These are phyloP conservation scores for Sporothrix dimorphospora DNA, from an alignment of 2,329 filamentous ascomycete species.

Conservation along the genomic window DNA sequence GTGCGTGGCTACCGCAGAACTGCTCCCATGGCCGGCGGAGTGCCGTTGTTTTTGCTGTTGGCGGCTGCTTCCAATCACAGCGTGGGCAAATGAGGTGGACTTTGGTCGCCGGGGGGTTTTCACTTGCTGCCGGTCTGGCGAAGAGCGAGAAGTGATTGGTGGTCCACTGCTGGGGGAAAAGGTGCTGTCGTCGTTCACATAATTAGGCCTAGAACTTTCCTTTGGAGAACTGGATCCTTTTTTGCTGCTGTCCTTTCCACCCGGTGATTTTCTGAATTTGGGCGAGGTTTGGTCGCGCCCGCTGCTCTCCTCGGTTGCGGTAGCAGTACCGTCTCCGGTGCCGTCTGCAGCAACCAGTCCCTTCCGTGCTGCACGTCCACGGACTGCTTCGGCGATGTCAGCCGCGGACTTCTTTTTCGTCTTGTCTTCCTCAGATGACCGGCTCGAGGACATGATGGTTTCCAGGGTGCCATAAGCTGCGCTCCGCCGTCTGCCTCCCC, in stretches of 20 bases:
- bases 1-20: conserved; percentile 28
- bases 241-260: neutral
- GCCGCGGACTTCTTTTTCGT: conserved; percentile 62
- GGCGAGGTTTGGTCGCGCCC: neutral
- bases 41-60: conserved; percentile 35
- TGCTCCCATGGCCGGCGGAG: neutral
- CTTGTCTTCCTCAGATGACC: conserved; percentile 65
- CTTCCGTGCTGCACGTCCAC: conserved; percentile 51
- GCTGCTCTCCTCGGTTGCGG: conserved; percentile 40
- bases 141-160: neutral
- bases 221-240: neutral
- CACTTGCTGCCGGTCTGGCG: conserved; percentile 25
- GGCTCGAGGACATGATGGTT: conserved; percentile 68
- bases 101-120: conserved; percentile 40
- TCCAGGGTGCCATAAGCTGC: conserved; percentile 65
- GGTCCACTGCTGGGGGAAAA: neutral
- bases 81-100: conserved; percentile 50
- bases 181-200: neutral
- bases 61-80: conserved; percentile 50
- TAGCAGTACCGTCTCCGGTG: conserved; percentile 30
- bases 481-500: conserved; percentile 52
- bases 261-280: conserved; percentile 5
- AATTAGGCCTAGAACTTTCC: neutral
- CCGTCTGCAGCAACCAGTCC: conserved; percentile 30
- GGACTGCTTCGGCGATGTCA: conserved; percentile 59